Evolutionary conservation across 768 basidiomycete species (phyloP).

Genomic region (Postia placenta): DNA sequence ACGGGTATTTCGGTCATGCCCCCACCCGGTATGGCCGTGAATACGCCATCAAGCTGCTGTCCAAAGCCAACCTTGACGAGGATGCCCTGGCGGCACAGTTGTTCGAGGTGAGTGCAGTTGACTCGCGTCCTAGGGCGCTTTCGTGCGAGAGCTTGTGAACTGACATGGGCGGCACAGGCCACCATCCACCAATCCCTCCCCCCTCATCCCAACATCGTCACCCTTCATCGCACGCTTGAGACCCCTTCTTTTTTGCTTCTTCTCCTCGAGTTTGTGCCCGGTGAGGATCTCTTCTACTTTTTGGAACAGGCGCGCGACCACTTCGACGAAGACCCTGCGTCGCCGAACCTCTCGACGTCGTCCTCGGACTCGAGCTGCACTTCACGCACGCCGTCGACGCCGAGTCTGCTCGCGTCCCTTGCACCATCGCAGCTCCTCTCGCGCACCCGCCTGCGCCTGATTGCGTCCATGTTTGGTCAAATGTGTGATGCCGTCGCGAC

Average conservation of each 20-base stretch:
- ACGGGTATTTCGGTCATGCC: slow-evolving; percentile 17
- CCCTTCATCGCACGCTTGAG: slow-evolving; percentile 89
- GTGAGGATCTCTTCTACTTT: slow-evolving; percentile 97
- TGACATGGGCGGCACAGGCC: slow-evolving; percentile 42
- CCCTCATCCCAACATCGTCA: slow-evolving; percentile 90
- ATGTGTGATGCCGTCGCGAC: slow-evolving; percentile 98
- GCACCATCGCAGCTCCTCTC: slow-evolving; percentile 79
- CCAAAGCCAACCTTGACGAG: slow-evolving; percentile 87
- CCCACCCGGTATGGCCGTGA: slow-evolving; percentile 58
- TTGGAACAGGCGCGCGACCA: slow-evolving; percentile 93
- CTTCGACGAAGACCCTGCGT: slow-evolving; percentile 46
- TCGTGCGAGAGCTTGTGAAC: not conserved
- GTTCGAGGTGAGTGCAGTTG: slow-evolving; percentile 69
- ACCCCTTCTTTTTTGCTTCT: slow-evolving; percentile 88
- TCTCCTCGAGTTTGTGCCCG: slow-evolving; percentile 92
- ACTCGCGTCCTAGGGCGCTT: slow-evolving; percentile 4
- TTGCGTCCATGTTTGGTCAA: slow-evolving; percentile 96
- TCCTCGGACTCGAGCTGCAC: slow-evolving; percentile 18
- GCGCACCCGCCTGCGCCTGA: slow-evolving; percentile 81
- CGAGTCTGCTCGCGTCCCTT: slow-evolving; percentile 81
- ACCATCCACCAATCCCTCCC: slow-evolving; percentile 92
- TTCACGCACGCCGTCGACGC: slow-evolving; percentile 85
- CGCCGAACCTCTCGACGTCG: slow-evolving; percentile 17
- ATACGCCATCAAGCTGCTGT: slow-evolving; percentile 94
- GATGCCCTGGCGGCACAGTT: slow-evolving; percentile 86